Evolutionary conservation across 1,284 basidiomycete species (phyloP), one percentile per base, ranked within the genome.

Genomic region (Tausonia pullulans): DNA sequence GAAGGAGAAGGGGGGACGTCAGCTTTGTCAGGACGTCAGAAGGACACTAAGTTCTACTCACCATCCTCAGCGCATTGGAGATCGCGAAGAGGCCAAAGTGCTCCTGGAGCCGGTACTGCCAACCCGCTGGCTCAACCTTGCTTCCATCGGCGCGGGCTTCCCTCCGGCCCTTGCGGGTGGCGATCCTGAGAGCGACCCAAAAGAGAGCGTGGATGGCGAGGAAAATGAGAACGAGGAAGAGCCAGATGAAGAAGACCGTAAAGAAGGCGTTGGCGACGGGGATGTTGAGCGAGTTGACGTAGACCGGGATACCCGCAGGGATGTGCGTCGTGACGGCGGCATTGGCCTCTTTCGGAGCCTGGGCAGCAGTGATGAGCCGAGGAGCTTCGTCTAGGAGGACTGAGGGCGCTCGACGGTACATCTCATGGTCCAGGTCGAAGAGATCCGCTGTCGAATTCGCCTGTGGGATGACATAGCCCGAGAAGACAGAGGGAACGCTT

Each of bases 211-310:
- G 79, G 6, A 81, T 69, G 1, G 73, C 81, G 10, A 83, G 58
- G 3, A 81, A 73, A 68, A 87, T 82, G 14, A 81, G 83, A 65
- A 84, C 74, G 56, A 87, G 72, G 59, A 87, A 83, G 67, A 93
- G 80, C 13, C 79, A 78, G 63, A 81, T 79, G 61, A 93, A 78
- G 74, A 93, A 93, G 45, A 86, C 77, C 2, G 87, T 90, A 80
- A 87, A 86, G 76, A 88, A 92, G 3, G 87, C 85, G 75, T 92
- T 92, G 57, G 86, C 86, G 0, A 84, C 85, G 4, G 85, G 83
- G 67, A 93, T 86, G 60, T 83, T 81, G 40, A 87, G 75, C 14
- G 83, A 82, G 72, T 87, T 90, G 69, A 84, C 83, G 71, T 86
- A 93, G 45, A 88, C 86, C 5, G 90, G 88, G 27, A 93, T 75